Evolutionary conservation across 768 basidiomycete genomes (phyloP).

Genomic region (Boletus pseudopeckii): DNA sequence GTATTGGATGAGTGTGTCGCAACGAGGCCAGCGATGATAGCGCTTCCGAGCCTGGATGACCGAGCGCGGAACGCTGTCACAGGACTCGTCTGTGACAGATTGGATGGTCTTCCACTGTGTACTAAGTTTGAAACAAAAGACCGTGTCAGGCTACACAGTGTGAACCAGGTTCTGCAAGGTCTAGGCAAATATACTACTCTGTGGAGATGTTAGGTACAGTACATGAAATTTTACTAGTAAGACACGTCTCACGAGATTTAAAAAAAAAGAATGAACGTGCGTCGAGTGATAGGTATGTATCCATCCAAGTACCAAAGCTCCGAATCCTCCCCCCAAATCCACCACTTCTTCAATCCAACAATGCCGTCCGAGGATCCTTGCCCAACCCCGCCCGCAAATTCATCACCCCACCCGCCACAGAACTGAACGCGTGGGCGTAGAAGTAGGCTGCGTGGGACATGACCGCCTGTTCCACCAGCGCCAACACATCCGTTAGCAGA

Average conservation of each 20-base stretch:
- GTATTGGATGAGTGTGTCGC: no score
- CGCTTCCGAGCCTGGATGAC: no score
- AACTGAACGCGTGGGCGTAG: slow-evolving; percentile 40
- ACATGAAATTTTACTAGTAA: background rate
- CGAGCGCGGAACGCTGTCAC: background rate
- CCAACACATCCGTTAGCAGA: slow-evolving; percentile 41
- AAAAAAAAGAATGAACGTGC: no score
- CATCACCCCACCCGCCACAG: slow-evolving; percentile 39
- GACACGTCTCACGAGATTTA: no score
- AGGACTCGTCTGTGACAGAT: background rate
- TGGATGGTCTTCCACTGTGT: no score
- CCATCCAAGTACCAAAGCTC: background rate
- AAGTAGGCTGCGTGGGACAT: slow-evolving; percentile 38
- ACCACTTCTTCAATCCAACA: slow-evolving; percentile 29
- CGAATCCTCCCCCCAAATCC: background rate
- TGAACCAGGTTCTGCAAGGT: background rate
- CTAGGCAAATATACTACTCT: background rate
- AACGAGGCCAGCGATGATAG: no score
- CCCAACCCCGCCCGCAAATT: slow-evolving; percentile 41
- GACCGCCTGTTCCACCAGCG: slow-evolving; percentile 40
- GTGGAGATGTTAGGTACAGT: background rate
- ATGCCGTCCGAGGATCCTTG: slow-evolving; percentile 38
- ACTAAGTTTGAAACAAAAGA: no score
- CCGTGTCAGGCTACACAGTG: no score
- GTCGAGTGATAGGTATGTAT: no score